Conservation (phyloP, 1,284 basidiomycete species). For the Golubevia pallescens region DNA sequence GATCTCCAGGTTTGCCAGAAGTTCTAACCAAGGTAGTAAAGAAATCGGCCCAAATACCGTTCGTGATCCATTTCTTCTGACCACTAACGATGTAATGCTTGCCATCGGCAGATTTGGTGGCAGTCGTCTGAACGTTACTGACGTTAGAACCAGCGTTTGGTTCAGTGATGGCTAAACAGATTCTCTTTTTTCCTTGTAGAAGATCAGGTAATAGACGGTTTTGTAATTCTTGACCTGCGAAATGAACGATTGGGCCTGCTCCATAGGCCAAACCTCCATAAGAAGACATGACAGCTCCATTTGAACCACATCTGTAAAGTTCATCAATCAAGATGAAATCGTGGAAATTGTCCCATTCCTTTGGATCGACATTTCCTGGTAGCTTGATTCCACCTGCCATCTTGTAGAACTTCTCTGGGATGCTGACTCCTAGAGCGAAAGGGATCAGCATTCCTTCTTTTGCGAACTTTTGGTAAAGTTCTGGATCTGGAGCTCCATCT, state of each 20-base stretch:
- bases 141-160: constrained; percentile 13
- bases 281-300: constrained; percentile 24
- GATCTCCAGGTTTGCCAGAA: constrained; percentile 62
- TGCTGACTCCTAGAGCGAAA: constrained; percentile 15
- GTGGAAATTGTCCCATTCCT: constrained; percentile 50
- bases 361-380: constrained; percentile 30
- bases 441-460: constrained; percentile 44
- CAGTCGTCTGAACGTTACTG: background rate
- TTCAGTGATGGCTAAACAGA: constrained; percentile 55
- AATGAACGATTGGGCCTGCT: constrained; percentile 39
- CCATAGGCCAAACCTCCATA: constrained; percentile 28
- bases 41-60: no score
- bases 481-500: constrained; percentile 25
- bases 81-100: background rate
- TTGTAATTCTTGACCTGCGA: constrained; percentile 37
- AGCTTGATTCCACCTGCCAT: constrained; percentile 25
- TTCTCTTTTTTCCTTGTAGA: constrained; percentile 34
- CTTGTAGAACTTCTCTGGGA: constrained; percentile 28
- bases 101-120: background rate
- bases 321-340: constrained; percentile 52
- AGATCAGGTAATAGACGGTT: constrained; percentile 37
- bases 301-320: constrained; percentile 30
- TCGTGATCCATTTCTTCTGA: background rate
- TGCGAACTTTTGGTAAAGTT: constrained; percentile 31
- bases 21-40: constrained; percentile 64